Percentiles rank a stretch among this genome's conserved stretches.
Conservation (phyloP, 352 stramenopile species). For the Phytophthora aleatoria region DNA sequence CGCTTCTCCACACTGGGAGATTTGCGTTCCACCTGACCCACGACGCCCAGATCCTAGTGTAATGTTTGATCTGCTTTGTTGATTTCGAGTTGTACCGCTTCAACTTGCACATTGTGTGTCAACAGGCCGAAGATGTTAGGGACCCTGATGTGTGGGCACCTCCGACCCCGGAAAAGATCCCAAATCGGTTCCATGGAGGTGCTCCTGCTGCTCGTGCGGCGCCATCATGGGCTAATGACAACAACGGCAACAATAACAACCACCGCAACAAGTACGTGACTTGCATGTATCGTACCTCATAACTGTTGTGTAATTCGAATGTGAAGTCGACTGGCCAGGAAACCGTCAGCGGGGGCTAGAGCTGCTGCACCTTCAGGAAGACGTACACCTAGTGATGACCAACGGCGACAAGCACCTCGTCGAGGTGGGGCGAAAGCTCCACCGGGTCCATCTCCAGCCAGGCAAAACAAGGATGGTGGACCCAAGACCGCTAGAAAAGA, state of each 20-base stretch:
- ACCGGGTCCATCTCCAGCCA: conserved; percentile 30
- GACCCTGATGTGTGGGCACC: conserved; percentile 81
- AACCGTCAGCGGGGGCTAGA: conserved; percentile 28
- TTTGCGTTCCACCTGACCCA: conserved; percentile 41
- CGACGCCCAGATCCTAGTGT: conserved; percentile 26
- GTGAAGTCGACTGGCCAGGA: conserved; percentile 47
- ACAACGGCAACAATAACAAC: conserved; percentile 49
- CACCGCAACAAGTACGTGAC: conserved; percentile 24
- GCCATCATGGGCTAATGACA: conserved; percentile 62
- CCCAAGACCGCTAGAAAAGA: conserved; percentile 51
- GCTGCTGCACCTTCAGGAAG: conserved; percentile 45
- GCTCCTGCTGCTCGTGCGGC: conserved; percentile 39
- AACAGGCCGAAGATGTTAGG: conserved; percentile 30
- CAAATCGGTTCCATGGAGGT: conserved; percentile 30
- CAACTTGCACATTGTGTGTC: conserved; percentile 11
- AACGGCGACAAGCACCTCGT: conserved; percentile 43
- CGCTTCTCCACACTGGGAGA: conserved; percentile 53
- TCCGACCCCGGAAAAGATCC: conserved; percentile 59
- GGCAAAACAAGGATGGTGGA: conserved; percentile 43
- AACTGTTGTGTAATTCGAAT: not conserved
- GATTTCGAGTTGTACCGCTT: not conserved
- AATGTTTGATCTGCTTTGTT: conserved; percentile 2
- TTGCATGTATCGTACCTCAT: not conserved
- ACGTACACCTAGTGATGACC: conserved; percentile 64
- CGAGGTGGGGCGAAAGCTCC: conserved; percentile 27